phyloP scores from a whole-genome alignment of 345 rosid genomes.

The Balakata baccata region DNA sequence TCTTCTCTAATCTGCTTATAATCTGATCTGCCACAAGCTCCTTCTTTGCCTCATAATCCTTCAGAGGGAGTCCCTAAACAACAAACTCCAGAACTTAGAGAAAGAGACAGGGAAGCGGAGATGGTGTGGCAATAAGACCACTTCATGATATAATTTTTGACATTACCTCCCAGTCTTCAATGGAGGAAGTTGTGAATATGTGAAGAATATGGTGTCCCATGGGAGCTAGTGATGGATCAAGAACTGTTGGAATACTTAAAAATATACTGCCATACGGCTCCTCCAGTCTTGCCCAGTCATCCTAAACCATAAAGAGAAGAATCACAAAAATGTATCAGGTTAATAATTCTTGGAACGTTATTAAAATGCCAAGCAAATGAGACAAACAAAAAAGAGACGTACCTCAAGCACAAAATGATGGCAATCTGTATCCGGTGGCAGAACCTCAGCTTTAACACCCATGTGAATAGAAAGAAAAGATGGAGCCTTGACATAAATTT shows the following conservation, averaged over 20 bases:
- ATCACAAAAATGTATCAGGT: neutral
- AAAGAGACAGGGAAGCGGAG: neutral
- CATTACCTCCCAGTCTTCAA: slow-evolving; percentile 85
- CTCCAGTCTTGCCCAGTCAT: slow-evolving; percentile 72
- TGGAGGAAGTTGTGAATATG: slow-evolving; percentile 78
- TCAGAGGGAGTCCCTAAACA: slow-evolving; percentile 64
- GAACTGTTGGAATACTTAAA: slow-evolving; percentile 91
- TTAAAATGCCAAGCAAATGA: slow-evolving; percentile 13
- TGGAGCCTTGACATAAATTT: slow-evolving; percentile 87
- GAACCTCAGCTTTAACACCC: slow-evolving; percentile 84
- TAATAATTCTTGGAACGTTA: neutral
- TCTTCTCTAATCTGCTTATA: slow-evolving; percentile 72
- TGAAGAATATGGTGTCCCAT: slow-evolving; percentile 79
- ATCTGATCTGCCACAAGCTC: slow-evolving; percentile 55
- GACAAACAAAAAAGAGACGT: slow-evolving; percentile 12
- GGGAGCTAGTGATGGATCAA: slow-evolving; percentile 87
- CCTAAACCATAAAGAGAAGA: slow-evolving; percentile 36
- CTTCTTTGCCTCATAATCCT: slow-evolving; percentile 82
- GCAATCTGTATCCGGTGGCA: slow-evolving; percentile 87
- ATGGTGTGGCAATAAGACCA: neutral
- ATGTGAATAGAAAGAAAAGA: slow-evolving; percentile 97
- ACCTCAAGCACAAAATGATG: slow-evolving; percentile 97
- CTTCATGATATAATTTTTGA: slow-evolving; percentile 10
- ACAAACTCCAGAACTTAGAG: slow-evolving; percentile 3
- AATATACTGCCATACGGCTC: slow-evolving; percentile 90